Evolutionary conservation across 2,329 filamentous ascomycete species (phyloP).

Genomic region (Nothomitra cinnamomea): DNA sequence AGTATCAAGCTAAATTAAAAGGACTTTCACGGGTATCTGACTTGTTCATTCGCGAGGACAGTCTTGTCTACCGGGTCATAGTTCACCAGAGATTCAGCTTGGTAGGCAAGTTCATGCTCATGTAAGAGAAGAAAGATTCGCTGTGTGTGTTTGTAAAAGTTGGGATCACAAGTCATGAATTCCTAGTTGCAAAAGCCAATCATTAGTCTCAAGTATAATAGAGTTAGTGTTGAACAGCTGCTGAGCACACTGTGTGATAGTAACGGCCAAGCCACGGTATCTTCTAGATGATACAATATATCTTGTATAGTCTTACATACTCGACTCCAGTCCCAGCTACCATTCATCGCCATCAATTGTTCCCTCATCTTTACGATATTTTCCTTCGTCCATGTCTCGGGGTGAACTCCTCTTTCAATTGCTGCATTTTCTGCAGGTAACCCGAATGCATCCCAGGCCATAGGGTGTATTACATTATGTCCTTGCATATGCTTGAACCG

Average conservation of each 20-base stretch:
- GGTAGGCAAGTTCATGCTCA: slow-evolving; percentile 61
- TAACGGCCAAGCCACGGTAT: slow-evolving; percentile 11
- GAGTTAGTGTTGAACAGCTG: not conserved
- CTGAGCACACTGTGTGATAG: slow-evolving; percentile 3
- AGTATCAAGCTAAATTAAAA: slow-evolving; percentile 3
- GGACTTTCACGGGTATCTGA: slow-evolving; percentile 8
- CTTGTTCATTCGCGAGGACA: slow-evolving; percentile 78
- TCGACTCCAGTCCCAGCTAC: slow-evolving; percentile 64
- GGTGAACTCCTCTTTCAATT: slow-evolving; percentile 63
- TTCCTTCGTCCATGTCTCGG: slow-evolving; percentile 57
- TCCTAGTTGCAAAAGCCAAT: slow-evolving; percentile 39
- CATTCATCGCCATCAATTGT: slow-evolving; percentile 65
- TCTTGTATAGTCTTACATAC: slow-evolving; percentile 32
- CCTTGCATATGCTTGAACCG: slow-evolving; percentile 62
- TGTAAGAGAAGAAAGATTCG: slow-evolving; percentile 65
- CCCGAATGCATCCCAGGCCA: slow-evolving; percentile 90
- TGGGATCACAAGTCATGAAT: slow-evolving; percentile 65
- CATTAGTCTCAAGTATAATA: slow-evolving; percentile 4
- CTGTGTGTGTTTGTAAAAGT: slow-evolving; percentile 82
- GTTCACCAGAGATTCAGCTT: slow-evolving; percentile 70
- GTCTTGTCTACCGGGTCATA: slow-evolving; percentile 83
- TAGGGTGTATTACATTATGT: slow-evolving; percentile 63
- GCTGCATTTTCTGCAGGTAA: slow-evolving; percentile 84
- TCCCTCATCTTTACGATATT: slow-evolving; percentile 79
- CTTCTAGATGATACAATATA: not conserved